Conservation (phyloP, 495 filamentous ascomycete species). For the Aspergillus sparsus region DNA sequence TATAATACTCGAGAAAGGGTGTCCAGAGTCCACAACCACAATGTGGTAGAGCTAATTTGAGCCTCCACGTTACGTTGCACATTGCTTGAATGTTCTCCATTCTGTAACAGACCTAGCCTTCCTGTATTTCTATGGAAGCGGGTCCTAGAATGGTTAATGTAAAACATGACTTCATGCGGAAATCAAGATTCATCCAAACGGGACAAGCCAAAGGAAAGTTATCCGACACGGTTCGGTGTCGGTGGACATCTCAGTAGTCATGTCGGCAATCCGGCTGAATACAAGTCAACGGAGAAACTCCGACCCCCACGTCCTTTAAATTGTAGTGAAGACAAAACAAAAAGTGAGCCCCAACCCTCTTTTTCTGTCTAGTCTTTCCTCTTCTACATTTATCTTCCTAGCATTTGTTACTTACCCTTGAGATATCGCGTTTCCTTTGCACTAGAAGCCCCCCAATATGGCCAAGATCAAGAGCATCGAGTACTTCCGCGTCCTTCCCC, state of each 20-base stretch:
- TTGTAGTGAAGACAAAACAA: not conserved
- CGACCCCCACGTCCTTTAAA: constrained; percentile 1
- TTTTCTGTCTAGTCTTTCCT: not conserved
- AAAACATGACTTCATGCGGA: not conserved
- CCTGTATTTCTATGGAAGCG: too few species aligned
- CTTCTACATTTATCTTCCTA: not conserved
- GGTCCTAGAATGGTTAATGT: too few species aligned
- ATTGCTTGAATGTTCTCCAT: too few species aligned
- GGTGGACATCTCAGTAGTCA: not conserved
- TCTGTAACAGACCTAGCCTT: too few species aligned
- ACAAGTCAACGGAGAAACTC: constrained; percentile 18
- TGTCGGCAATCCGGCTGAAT: constrained; percentile 18
- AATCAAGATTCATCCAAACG: not conserved
- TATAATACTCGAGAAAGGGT: too few species aligned
- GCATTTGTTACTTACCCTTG: too few species aligned
- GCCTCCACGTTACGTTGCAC: too few species aligned
- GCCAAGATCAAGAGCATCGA: constrained; percentile 68
- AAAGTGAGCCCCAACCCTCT: not conserved
- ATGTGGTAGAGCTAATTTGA: too few species aligned
- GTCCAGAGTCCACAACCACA: too few species aligned
- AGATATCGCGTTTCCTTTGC: not conserved
- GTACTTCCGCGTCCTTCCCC: constrained; percentile 71
- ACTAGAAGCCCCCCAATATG: constrained; percentile 44
- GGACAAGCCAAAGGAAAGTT: not conserved
- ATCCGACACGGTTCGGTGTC: not conserved